Conservation (phyloP, 192 early-diverging fungal genomes). For the Podila minutissima region DNA sequence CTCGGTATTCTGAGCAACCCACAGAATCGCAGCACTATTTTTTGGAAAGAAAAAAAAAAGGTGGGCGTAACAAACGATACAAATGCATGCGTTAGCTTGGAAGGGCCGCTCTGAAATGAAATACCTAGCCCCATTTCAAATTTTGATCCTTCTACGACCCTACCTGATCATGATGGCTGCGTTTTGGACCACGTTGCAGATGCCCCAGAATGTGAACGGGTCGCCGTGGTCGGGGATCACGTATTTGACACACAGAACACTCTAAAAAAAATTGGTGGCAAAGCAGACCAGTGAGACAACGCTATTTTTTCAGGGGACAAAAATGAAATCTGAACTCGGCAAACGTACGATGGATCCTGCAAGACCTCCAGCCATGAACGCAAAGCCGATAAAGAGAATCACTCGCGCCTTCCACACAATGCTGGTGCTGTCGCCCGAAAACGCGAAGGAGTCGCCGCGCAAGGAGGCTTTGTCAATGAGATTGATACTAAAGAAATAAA, state of each 20-base stretch:
- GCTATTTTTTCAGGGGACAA: neutral
- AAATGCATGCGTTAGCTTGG: neutral
- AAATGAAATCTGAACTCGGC: neutral
- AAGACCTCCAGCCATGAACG: slow-evolving; percentile 67
- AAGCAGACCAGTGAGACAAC: neutral
- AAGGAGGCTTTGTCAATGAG: slow-evolving; percentile 62
- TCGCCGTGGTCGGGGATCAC: slow-evolving; percentile 26
- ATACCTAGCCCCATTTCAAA: neutral
- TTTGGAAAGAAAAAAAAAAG: neutral
- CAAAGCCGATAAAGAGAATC: slow-evolving; percentile 68
- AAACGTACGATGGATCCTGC: slow-evolving; percentile 62
- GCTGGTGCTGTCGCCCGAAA: slow-evolving; percentile 36
- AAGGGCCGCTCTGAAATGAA: neutral
- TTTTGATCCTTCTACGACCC: neutral
- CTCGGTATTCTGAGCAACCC: slow-evolving; percentile 52
- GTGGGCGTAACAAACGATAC: no score
- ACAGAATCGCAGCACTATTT: slow-evolving; percentile 53
- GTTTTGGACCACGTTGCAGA: slow-evolving; percentile 47
- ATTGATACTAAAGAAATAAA: slow-evolving; percentile 55
- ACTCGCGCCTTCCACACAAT: slow-evolving; percentile 59
- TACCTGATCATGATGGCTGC: slow-evolving; percentile 42
- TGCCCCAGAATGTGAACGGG: slow-evolving; percentile 37
- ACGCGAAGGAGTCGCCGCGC: slow-evolving; percentile 55
- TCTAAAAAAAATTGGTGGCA: slow-evolving; percentile 11
- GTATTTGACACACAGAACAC: slow-evolving; percentile 46